phyloP scores from a whole-genome alignment of 192 early-diverging fungal species.

The Phlyctochytrium planicorne region DNA sequence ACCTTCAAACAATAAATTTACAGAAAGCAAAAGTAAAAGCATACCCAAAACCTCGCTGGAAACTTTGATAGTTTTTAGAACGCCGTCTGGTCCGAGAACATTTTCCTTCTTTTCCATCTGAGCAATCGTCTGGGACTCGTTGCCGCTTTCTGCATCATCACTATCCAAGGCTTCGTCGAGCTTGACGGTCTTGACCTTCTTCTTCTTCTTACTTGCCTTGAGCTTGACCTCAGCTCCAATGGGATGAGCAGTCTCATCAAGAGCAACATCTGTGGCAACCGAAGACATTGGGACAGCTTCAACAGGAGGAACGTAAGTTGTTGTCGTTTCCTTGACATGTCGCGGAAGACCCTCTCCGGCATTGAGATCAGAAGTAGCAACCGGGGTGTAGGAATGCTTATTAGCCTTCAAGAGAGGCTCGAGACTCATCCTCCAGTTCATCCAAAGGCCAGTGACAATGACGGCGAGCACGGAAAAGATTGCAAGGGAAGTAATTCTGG shows the following conservation, averaged over 20 bases:
- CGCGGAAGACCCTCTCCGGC: too few species aligned
- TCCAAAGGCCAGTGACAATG: not conserved
- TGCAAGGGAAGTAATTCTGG: not conserved
- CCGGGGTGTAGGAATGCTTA: too few species aligned
- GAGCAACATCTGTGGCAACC: too few species aligned
- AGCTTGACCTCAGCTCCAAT: not conserved
- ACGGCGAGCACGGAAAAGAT: not conserved
- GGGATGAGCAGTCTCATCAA: too few species aligned
- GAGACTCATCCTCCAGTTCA: constrained; percentile 9
- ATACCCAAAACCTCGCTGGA: constrained; percentile 59
- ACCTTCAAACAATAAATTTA: constrained; percentile 30
- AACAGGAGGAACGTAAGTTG: too few species aligned
- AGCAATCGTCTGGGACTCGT: not conserved
- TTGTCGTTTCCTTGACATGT: too few species aligned
- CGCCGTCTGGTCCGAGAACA: not conserved
- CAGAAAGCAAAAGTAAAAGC: too few species aligned
- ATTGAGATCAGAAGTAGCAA: too few species aligned
- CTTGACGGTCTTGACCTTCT: not conserved
- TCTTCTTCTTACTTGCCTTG: constrained; percentile 3
- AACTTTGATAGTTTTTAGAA: constrained; percentile 55
- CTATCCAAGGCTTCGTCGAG: not conserved
- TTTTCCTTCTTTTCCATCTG: too few species aligned
- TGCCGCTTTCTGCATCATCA: not conserved
- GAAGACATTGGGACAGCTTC: too few species aligned
- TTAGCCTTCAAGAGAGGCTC: too few species aligned